Base-by-base conservation (phyloP, 2,329 filamentous ascomycete species). In the Pseudogymnoascus sp. region DNA sequence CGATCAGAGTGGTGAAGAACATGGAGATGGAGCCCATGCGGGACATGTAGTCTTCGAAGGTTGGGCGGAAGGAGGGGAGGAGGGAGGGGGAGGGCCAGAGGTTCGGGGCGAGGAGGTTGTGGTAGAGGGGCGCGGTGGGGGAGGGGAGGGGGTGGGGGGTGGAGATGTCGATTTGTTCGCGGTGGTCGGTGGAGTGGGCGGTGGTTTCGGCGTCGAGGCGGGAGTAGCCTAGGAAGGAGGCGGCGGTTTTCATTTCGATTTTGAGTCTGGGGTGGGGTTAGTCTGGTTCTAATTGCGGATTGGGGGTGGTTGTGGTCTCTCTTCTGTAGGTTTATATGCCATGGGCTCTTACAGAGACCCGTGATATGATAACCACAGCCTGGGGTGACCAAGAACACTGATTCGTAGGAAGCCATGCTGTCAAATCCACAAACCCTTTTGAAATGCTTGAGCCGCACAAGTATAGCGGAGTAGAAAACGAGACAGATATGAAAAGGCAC, bases 101-200 rank as follows among this genome's bases (percentile, higher is more conserved):
- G 73, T 86, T 87, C 0, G 85, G 90, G n/a, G 85, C 87, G 7
- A 90, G 81, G 14, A 96, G 82, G 75, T 93, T 90, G 73, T 90
- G 80, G 74, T 93, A 90, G 1, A 84, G 77, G 1, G 91, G 91
- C 34, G 86, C 85, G 23, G 77, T 78, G 0, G 86, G 80, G 0
- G 76, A 76, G 0, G 89, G 90, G 1, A 88, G 61, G 0, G 86
- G 79, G 70, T 95, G 90, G 62, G 90, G 86, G 0, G 92, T 96
- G 0, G 90, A 91, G 62, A 96, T 83, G 75, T 96, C 92, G 67
- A 96, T 88, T 74, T 96, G 92, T 75, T 96, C 92, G 62, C 92
- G 83, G 79, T 92, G 89, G 76, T 96, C 92, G 70, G 85, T 82
- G 61, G 84, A 83, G 68, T 88, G 85, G 19, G 90, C 90, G 4